Evolutionary conservation across 139 green algal species (phyloP), one percentile per base, ranked within the genome.

Genomic region (Dunaliella primolecta): DNA sequence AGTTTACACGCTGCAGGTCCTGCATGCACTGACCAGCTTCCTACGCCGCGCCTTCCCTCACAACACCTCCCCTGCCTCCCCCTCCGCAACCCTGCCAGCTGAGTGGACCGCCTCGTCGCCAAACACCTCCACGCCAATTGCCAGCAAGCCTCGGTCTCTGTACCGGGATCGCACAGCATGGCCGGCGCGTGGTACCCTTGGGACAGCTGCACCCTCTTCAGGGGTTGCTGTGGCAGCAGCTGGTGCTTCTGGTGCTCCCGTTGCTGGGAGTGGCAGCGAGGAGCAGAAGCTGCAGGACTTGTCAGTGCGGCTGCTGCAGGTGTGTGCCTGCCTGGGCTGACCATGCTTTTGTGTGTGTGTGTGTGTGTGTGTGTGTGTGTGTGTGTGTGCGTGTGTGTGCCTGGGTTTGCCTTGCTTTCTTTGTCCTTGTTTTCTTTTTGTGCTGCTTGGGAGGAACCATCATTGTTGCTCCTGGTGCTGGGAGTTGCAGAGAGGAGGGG

Each of bases 21-120:
- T 91, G 34, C 80, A 56, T 1, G 55, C 84, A 0, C 87, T 89
- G 7, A 78, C 78, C 46, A 32, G 32, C 83, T 88, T 88, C 82
- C 75, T 89, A 20, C 46, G 34, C 21, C 87, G 82, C 25, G 82
- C 82, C 37, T 87, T 85, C 36, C 75, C 72, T 0, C 3, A 46
- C 34, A 0, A 25, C 30, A 37, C 38, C n/a, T 38, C 70, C 30
- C 34, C 76, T 29, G 2, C 21, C 29, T 33, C 3, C 36, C 1
- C 3, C 15, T 30, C 38, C 25, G 80, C 55, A n/a, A 75, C 55
- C 2, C 23, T 20, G 25, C 15, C 34, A 37, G 70, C 37, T 56
- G 35, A 77, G 15, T 46, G 78, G 80, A 87, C 83, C 46, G 1
- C 36, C 74, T 64, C 78, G 24, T 83, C 78, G 2, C 27, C 38